These are phyloP conservation scores for Trifolium repens DNA, from an alignment of 306 rosid species.

Conservation along the genomic window DNA sequence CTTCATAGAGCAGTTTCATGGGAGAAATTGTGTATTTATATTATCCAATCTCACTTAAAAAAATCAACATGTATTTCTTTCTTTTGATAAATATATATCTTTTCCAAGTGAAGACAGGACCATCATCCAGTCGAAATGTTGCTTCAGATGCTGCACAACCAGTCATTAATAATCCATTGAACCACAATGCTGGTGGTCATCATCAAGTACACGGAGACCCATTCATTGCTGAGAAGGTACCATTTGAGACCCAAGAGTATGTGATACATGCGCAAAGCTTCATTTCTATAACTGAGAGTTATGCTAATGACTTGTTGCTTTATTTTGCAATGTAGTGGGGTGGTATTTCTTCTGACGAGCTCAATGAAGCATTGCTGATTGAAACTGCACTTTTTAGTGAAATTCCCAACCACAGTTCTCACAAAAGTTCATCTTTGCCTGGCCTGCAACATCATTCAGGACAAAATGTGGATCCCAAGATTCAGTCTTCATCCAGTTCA, in stretches of 20 bases:
- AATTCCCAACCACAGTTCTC: conserved; percentile 42
- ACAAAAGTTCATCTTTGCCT: conserved; percentile 43
- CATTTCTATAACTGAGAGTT: conserved; percentile 21
- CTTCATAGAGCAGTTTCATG: conserved; percentile 14
- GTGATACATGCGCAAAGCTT: conserved; percentile 17
- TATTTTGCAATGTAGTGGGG: conserved; percentile 66
- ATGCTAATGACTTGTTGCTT: conserved; percentile 28
- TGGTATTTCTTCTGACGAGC: conserved; percentile 72
- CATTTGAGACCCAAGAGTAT: conserved; percentile 16
- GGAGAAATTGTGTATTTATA: conserved; percentile 29
- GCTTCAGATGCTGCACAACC: conserved; percentile 46
- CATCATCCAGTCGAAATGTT: conserved; percentile 49
- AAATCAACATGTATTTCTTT: conserved; percentile 25
- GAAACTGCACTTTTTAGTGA: conserved; percentile 66
- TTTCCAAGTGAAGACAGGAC: conserved; percentile 49
- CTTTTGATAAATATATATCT: conserved; percentile 41
- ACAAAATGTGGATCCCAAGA: conserved; percentile 42
- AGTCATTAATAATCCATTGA: background rate
- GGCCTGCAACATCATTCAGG: conserved; percentile 46
- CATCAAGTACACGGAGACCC: conserved; percentile 27
- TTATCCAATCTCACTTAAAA: conserved; percentile 23
- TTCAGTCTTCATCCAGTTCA: conserved; percentile 34
- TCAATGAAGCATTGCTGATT: conserved; percentile 67
- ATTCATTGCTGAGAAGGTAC: conserved; percentile 55
- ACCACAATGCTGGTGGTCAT: too few species aligned